Evolutionary conservation across 2,329 filamentous ascomycete genomes (phyloP).

Genomic region (Dryadomyces quercivorus): DNA sequence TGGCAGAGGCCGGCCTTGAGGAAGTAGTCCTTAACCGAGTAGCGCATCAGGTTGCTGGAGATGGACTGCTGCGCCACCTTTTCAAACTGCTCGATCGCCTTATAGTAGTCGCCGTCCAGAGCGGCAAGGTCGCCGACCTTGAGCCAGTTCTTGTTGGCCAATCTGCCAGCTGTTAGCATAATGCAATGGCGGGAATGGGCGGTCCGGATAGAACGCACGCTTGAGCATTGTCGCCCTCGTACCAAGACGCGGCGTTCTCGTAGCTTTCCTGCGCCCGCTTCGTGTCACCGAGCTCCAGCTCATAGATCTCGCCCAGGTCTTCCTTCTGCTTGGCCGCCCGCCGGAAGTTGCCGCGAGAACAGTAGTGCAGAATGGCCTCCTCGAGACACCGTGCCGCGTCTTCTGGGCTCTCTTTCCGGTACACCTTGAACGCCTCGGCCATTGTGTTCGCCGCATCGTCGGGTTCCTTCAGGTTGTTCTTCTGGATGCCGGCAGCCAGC

Average conservation of each 20-base stretch:
- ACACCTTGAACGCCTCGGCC: slow-evolving; percentile 89
- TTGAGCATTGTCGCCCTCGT: slow-evolving; percentile 72
- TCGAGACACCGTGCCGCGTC: slow-evolving; percentile 73
- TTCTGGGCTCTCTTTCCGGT: slow-evolving; percentile 72
- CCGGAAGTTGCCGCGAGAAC: slow-evolving; percentile 78
- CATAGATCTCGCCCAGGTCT: slow-evolving; percentile 74
- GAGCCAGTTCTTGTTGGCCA: slow-evolving; percentile 87
- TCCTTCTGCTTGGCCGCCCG: slow-evolving; percentile 86
- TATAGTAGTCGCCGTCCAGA: slow-evolving; percentile 72
- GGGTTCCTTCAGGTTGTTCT: slow-evolving; percentile 71
- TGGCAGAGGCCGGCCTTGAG: slow-evolving; percentile 91
- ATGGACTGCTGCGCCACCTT: slow-evolving; percentile 67
- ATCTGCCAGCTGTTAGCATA: slow-evolving; percentile 30
- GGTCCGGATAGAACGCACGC: slow-evolving; percentile 44
- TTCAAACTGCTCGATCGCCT: slow-evolving; percentile 72
- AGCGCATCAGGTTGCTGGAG: slow-evolving; percentile 85
- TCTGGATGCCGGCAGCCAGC: slow-evolving; percentile 71
- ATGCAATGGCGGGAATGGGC: neutral
- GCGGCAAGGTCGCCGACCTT: slow-evolving; percentile 85
- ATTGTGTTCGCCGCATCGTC: slow-evolving; percentile 85
- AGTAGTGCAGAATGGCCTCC: slow-evolving; percentile 74
- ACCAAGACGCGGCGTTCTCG: slow-evolving; percentile 79
- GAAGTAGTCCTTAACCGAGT: slow-evolving; percentile 91
- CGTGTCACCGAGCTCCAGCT: slow-evolving; percentile 66
- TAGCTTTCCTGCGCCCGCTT: slow-evolving; percentile 73